A percentile compares a stretch with the other conserved stretches of the same genome.
These are phyloP conservation scores for Diplosphaera chodatii DNA, from an alignment of 139 green algal species.

Conservation along the genomic window DNA sequence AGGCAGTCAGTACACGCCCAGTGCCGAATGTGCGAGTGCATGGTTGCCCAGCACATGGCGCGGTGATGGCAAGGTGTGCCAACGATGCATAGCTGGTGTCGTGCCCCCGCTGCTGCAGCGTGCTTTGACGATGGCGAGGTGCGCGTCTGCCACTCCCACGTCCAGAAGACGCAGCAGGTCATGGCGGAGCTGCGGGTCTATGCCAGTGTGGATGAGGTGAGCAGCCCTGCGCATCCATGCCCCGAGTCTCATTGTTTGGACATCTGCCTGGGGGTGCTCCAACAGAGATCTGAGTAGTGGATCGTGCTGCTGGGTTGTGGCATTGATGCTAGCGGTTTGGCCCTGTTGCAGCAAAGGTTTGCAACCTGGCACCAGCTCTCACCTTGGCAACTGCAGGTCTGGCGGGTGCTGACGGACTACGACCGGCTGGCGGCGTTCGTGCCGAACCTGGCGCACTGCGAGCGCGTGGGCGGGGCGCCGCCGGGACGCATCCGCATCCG, in stretches of 20 bases:
- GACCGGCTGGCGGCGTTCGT: constrained; percentile 43
- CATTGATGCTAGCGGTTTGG: background rate
- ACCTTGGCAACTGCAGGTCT: constrained; percentile 32
- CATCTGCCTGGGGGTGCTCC: too few relatives aligned
- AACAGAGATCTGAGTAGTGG: too few relatives aligned
- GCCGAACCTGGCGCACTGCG: constrained; percentile 46
- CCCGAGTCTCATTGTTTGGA: background rate
- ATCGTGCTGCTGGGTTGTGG: too few relatives aligned
- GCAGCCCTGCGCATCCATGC: background rate
- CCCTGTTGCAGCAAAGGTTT: background rate
- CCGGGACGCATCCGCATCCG: constrained; percentile 16
- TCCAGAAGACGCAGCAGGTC: constrained; percentile 7
- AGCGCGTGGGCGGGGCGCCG: constrained; percentile 21
- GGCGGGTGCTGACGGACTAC: constrained; percentile 53
- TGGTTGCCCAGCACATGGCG: too few relatives aligned
- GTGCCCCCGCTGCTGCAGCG: background rate
- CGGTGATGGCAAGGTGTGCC: too few relatives aligned
- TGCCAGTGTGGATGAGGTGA: constrained; percentile 29
- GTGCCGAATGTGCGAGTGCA: too few relatives aligned
- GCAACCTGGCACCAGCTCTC: background rate
- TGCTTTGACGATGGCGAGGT: background rate
- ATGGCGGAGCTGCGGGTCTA: constrained; percentile 38
- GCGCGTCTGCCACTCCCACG: background rate
- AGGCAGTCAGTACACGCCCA: too few relatives aligned
- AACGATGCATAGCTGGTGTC: too few relatives aligned